Evolutionary conservation across 2,329 filamentous ascomycete species (phyloP), one percentile per base, ranked within the genome.

Genomic region (Calonectria multiphialidica): DNA sequence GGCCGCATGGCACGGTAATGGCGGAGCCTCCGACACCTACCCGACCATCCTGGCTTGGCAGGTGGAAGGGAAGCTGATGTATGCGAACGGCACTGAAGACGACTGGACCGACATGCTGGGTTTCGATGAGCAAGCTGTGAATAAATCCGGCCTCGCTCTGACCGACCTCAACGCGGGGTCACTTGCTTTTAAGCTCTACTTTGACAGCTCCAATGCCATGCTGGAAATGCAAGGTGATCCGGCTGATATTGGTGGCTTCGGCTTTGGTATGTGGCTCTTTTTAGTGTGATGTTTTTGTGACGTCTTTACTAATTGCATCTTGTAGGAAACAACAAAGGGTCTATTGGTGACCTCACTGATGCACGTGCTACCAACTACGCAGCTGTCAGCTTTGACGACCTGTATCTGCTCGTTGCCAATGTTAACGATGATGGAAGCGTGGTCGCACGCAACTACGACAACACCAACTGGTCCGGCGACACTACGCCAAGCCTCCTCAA

Each of bases 1-100:
- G 45, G 67, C 67, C 12, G 67, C 59, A 1, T 69, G 67, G 67
- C 67, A 37, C 18, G 45, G 45, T 30, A 44, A 64, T 13, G 28
- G 35, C 3, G 67, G 57, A 16, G 42, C 28, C 16, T 18, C 35
- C 0, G 33, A 59, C 33, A 47, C 30, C 1, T 49, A 45, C 25
- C 57, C 66, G 16, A 64, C 28, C 23, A 23, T 69, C 3, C 15
- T 69, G 28, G 30, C 62, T 12, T 64, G 45, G 35, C 67, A 69
- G 30, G 35, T 64, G 28, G 44, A 63, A 8, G 45, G 42, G 4
- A 55, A 57, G 13, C 13, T 62, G 4, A 35, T 59, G 28, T 45
- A 47, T 5, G 42, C 47, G 10, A 67, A 15, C 15, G 33, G 37
- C 1, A 59, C 23, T 3, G 28, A 8, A 1, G 42, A 64, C 7